These are phyloP conservation scores for Trichomonas gallinae DNA, from an alignment of 208 protist genomes.

Conservation along the genomic window DNA sequence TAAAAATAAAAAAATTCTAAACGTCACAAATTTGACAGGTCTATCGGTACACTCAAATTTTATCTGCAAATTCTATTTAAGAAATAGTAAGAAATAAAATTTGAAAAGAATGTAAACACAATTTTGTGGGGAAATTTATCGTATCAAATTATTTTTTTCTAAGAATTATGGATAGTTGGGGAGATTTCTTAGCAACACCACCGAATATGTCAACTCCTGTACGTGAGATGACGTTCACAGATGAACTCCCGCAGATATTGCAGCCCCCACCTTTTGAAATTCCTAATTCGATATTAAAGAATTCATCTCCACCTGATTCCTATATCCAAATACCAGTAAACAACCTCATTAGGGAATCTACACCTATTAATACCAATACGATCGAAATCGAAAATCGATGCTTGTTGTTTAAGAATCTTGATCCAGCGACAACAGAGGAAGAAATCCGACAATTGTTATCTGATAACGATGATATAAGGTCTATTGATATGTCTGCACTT, in stretches of 20 bases:
- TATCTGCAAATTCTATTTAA: no score
- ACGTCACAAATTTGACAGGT: no score
- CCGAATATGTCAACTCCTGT: background rate
- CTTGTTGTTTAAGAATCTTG: background rate
- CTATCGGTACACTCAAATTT: no score
- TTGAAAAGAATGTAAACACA: no score
- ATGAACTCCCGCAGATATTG: no score
- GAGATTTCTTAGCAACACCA: background rate
- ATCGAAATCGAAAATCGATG: background rate
- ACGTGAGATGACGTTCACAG: background rate
- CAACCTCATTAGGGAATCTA: background rate
- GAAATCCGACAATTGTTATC: background rate
- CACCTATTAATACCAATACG: background rate
- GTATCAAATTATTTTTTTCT: no score
- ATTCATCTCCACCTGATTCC: background rate
- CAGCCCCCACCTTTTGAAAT: no score
- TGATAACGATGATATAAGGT: background rate
- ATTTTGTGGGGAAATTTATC: no score
- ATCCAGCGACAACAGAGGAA: background rate
- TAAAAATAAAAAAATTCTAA: no score
- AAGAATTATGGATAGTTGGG: background rate
- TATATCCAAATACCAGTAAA: no score
- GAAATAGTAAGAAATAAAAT: no score
- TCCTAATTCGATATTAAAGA: no score
- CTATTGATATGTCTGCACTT: background rate